Percentiles rank a stretch among this genome's conserved stretches.
These are phyloP conservation scores for Jackrogersella minutella DNA, from an alignment of 495 filamentous ascomycete species.

Conservation along the genomic window DNA sequence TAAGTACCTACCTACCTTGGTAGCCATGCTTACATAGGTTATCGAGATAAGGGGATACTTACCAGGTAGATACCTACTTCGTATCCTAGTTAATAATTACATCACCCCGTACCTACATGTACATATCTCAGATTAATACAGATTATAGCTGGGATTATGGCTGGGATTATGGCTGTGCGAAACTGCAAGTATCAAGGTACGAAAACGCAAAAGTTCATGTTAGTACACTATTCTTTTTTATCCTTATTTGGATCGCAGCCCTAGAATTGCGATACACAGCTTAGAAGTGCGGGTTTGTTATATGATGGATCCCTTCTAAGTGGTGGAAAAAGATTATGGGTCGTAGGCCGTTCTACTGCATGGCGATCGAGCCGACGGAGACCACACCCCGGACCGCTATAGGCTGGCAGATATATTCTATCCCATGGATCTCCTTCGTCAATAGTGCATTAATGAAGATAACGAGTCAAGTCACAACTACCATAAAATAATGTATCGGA, in stretches of 20 bases:
- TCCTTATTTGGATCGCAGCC: constrained; percentile 1
- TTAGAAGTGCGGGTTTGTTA: constrained; percentile 5
- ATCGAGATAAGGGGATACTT: too few relatives aligned
- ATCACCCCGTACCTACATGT: too few relatives aligned
- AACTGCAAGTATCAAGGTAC: constrained; percentile 16
- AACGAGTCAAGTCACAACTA: not conserved
- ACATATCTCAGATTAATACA: too few relatives aligned
- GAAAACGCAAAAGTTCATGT: constrained; percentile 20
- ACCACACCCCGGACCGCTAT: constrained; percentile 20
- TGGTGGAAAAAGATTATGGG: constrained; percentile 28
- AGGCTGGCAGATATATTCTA: constrained; percentile 11
- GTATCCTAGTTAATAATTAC: too few relatives aligned
- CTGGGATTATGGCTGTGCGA: constrained; percentile 27
- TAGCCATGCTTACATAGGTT: too few relatives aligned
- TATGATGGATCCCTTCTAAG: constrained; percentile 10
- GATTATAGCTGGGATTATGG: constrained; percentile 17
- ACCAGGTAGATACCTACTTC: too few relatives aligned
- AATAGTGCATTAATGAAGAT: not conserved
- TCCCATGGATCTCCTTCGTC: not conserved
- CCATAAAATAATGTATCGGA: not conserved
- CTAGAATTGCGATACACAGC: constrained; percentile 6
- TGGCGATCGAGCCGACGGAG: constrained; percentile 30
- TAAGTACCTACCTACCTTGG: not conserved
- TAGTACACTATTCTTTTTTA: not conserved
- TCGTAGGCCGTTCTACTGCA: constrained; percentile 14